A percentile compares a stretch with the other conserved stretches of the same genome.
Evolutionary conservation across 2,329 filamentous ascomycete species (phyloP).

Genomic region (Curvularia spicifera): DNA sequence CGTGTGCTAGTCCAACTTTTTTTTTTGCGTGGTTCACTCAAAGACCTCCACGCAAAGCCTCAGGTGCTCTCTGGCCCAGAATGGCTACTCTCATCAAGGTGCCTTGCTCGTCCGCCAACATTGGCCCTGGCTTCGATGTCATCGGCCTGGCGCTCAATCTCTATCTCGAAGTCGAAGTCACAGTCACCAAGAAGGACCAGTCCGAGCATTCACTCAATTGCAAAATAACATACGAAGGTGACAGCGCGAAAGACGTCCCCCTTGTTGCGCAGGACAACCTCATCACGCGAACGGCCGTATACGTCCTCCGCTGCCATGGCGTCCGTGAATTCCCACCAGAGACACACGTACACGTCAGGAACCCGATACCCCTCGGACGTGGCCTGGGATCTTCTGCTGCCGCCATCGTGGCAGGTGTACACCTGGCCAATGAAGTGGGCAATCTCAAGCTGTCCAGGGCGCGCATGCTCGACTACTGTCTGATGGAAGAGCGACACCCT

Average conservation of each 20-base stretch:
- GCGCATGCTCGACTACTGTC: conserved; percentile 89
- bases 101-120: conserved; percentile 96
- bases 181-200: conserved; percentile 64
- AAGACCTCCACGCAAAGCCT: conserved; percentile 14
- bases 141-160: conserved; percentile 93
- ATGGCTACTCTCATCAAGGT: conserved; percentile 70
- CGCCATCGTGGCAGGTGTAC: conserved; percentile 93
- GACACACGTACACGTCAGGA: conserved; percentile 93
- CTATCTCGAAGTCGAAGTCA: conserved; percentile 88
- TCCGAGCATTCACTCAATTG: conserved; percentile 76
- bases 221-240: conserved; percentile 86
- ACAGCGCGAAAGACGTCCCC: conserved; percentile 78
- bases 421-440: conserved; percentile 88
- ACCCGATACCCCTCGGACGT: conserved; percentile 90
- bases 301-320: conserved; percentile 91
- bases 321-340: conserved; percentile 79
- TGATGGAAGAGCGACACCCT: conserved; percentile 79
- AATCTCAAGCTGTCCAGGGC: conserved; percentile 77
- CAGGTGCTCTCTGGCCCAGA: conserved; percentile 18
- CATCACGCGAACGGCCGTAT: conserved; percentile 90
- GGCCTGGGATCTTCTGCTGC: conserved; percentile 95
- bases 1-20: conserved; percentile 14
- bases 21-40: conserved; percentile 10
- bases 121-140: conserved; percentile 95
- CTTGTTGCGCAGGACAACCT: conserved; percentile 87